Evolutionary conservation across 1,284 basidiomycete species (phyloP).

Genomic region (Sporisorium iseilematis-ciliati): DNA sequence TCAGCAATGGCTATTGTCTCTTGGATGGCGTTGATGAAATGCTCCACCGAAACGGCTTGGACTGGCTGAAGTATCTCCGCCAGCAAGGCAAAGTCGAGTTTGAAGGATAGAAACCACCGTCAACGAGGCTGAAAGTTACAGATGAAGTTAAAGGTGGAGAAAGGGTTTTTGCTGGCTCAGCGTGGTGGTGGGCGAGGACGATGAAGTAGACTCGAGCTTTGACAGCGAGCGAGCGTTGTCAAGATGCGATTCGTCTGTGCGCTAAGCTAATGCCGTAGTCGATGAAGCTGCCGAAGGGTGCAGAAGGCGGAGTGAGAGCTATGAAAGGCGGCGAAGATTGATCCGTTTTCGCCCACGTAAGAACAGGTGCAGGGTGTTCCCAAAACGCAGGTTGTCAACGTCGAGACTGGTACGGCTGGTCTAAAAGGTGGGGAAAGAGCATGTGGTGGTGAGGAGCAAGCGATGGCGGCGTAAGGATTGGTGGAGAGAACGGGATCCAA

Average conservation of each 20-base stretch:
- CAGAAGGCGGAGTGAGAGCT: neutral
- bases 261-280: neutral
- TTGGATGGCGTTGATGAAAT: constrained; percentile 3
- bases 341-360: too few species aligned
- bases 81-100: too few species aligned
- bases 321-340: too few species aligned
- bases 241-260: neutral
- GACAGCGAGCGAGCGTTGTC: neutral
- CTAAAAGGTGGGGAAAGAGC: too few species aligned
- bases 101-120: neutral
- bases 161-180: neutral
- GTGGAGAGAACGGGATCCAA: too few species aligned
- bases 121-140: constrained; percentile 1
- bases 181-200: neutral
- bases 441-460: too few species aligned
- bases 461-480: too few species aligned
- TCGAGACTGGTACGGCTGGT: too few species aligned
- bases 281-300: neutral
- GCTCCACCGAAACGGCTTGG: neutral
- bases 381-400: too few species aligned
- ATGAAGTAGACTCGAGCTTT: neutral
- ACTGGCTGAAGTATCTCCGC: neutral
- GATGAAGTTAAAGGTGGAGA: neutral
- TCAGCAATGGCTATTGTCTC: constrained; percentile 16
- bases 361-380: too few species aligned